Base-by-base conservation (phyloP, 495 filamentous ascomycete species). In the Penicillium antarcticum region DNA sequence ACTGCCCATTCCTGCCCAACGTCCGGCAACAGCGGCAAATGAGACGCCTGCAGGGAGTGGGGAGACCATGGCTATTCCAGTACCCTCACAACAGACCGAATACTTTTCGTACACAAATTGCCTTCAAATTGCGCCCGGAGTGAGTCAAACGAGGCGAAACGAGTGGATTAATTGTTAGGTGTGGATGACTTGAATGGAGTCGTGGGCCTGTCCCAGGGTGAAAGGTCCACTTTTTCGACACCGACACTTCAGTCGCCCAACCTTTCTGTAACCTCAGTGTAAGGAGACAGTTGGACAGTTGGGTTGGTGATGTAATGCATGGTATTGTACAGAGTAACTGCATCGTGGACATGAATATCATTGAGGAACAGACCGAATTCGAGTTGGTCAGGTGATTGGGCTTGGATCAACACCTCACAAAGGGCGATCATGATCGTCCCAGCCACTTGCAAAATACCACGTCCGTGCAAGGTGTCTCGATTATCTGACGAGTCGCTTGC, bases 1-100 rank as follows among this genome's bases (percentile, higher is more conserved):
- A 18, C 29, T 16, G 38, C 46, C 52, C 50, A 55, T 74, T 66
- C 63, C 61, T 74, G 67, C 71, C 71, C 71, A 71, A 72, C 61
- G 59, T 51, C 52, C 66, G 67, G 56, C 51, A 63, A 60, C 55
- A 53, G 66, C 66, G 67, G 65, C 56, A 67, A 65, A 67, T 56
- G 31, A 52, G 60, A 61, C 63, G 60, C 45, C 51, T 43, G 52
- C 51, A 43, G 31, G n/a, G 42, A 31, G 55, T 57, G 59, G 57
- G 42, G 48, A 58, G 55, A 37, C 48, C 23, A 54, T 16, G 40
- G 39, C 21, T 29, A 21, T 36, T 37, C 26, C 26, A 8, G 26
- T 29, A 23, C 26, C 26, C 26, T 29, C 8, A 8, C 26, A 29
- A 29, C 5, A 29, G 26, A 29, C 7, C 21, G 21, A 23, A 9